phyloP scores from a whole-genome alignment of 2,329 filamentous ascomycete species.

The Parafenestella ontariensis region DNA sequence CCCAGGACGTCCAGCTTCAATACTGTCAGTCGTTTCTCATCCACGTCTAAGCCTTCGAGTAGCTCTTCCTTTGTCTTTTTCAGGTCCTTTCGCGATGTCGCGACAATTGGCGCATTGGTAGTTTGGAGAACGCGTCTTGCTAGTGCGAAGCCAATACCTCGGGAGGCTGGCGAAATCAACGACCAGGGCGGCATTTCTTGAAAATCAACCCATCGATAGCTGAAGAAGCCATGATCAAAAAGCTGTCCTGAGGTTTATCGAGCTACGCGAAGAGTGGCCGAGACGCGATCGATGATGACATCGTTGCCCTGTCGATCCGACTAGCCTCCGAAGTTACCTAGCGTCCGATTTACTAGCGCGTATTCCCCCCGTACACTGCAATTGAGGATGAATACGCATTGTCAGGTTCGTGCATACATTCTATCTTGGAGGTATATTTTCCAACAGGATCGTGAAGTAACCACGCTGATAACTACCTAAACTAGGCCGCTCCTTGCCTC shows the following conservation, averaged over 20 bases:
- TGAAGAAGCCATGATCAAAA: slow-evolving; percentile 12
- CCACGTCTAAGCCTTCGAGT: slow-evolving; percentile 57
- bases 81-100: slow-evolving; percentile 64
- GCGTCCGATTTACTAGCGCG: neutral
- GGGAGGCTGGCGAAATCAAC: slow-evolving; percentile 65
- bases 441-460: too few relatives aligned
- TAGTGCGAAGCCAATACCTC: slow-evolving; percentile 69
- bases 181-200: slow-evolving; percentile 55
- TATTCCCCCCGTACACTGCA: neutral
- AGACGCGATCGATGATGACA: slow-evolving; percentile 43
- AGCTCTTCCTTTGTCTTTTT: slow-evolving; percentile 58
- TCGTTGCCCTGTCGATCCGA: slow-evolving; percentile 32
- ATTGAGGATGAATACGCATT: too few relatives aligned
- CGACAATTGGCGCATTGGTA: slow-evolving; percentile 65
- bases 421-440: too few relatives aligned
- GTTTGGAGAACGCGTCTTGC: slow-evolving; percentile 64
- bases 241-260: neutral
- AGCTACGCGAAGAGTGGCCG: slow-evolving; percentile 10
- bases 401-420: too few relatives aligned
- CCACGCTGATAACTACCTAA: too few relatives aligned
- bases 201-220: neutral
- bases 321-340: slow-evolving; percentile 13
- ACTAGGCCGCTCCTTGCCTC: too few relatives aligned
- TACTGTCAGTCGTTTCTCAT: slow-evolving; percentile 58
- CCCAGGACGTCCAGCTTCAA: slow-evolving; percentile 65